Percentiles rank a stretch among this genome's conserved stretches.
These are phyloP conservation scores for Coemansia sp. DNA, from an alignment of 192 early-diverging fungal species.

Conservation along the genomic window DNA sequence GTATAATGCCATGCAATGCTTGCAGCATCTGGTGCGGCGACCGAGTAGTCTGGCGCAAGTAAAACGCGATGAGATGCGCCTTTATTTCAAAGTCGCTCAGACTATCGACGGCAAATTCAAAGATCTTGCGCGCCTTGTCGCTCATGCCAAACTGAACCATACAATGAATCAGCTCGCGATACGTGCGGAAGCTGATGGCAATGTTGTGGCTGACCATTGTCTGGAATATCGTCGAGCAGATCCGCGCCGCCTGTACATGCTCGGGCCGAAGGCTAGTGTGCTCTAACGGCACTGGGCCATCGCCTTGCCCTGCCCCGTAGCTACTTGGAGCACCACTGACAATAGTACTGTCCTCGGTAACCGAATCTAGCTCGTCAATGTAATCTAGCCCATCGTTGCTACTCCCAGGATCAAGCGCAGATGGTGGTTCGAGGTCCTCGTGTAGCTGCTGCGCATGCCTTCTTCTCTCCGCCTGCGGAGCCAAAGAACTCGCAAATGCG, in stretches of 20 bases:
- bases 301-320: not conserved
- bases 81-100: conserved; percentile 16
- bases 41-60: conserved; percentile 27
- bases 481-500: conserved; percentile 27
- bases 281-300: not conserved
- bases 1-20: conserved; percentile 19
- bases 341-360: conserved; percentile 8
- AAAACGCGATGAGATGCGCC: conserved; percentile 30
- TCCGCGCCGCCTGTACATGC: conserved; percentile 30
- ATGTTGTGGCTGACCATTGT: conserved; percentile 29
- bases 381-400: conserved; percentile 19
- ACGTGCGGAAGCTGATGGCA: conserved; percentile 25
- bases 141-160: conserved; percentile 33
- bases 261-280: conserved; percentile 6
- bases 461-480: not conserved
- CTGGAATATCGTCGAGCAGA: conserved; percentile 46
- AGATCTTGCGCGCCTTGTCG: conserved; percentile 47
- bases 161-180: conserved; percentile 47
- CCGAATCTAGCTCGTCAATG: conserved; percentile 30
- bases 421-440: not conserved
- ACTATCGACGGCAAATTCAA: conserved; percentile 45
- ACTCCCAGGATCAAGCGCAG: not conserved
- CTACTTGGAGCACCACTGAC: not conserved
- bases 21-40: conserved; percentile 33
- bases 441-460: not conserved